phyloP scores from a whole-genome alignment of 306 rosid genomes.

The Trifolium dubium region DNA sequence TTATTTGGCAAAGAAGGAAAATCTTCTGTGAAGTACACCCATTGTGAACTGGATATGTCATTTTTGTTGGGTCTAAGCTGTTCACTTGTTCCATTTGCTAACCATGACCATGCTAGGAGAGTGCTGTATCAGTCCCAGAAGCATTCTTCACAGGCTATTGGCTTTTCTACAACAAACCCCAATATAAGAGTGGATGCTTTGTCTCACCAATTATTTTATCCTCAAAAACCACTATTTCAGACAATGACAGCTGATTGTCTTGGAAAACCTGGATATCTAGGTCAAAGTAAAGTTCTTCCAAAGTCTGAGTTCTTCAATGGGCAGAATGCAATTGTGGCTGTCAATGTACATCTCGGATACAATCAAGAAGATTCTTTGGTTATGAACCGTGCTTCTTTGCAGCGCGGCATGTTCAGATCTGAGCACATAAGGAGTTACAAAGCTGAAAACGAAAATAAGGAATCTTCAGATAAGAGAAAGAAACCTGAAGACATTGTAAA shows the following conservation, averaged over 20 bases:
- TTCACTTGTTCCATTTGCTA: slow-evolving; percentile 84
- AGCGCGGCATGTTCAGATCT: slow-evolving; percentile 97
- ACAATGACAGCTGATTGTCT: slow-evolving; percentile 85
- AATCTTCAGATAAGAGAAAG: slow-evolving; percentile 72
- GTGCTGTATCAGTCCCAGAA: slow-evolving; percentile 91
- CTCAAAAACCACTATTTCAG: slow-evolving; percentile 85
- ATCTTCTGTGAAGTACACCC: slow-evolving; percentile 60
- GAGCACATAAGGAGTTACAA: slow-evolving; percentile 92
- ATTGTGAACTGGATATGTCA: slow-evolving; percentile 94
- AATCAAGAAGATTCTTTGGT: slow-evolving; percentile 98
- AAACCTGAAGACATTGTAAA: slow-evolving; percentile 77
- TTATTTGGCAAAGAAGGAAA: slow-evolving; percentile 67
- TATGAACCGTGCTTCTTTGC: slow-evolving; percentile 92
- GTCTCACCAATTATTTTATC: slow-evolving; percentile 82
- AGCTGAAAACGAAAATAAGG: slow-evolving; percentile 83
- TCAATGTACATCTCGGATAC: slow-evolving; percentile 92
- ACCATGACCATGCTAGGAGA: slow-evolving; percentile 97
- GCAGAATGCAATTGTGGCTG: slow-evolving; percentile 95
- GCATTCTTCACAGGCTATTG: slow-evolving; percentile 97
- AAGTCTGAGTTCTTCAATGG: slow-evolving; percentile 87
- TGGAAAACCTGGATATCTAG: slow-evolving; percentile 60
- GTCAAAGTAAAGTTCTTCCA: slow-evolving; percentile 53
- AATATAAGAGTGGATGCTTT: slow-evolving; percentile 86
- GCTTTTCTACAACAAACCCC: slow-evolving; percentile 74
- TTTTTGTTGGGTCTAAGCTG: slow-evolving; percentile 85